Percentiles rank a stretch among this genome's conserved stretches.
These are phyloP conservation scores for Eudorina sp. DNA, from an alignment of 139 green algal species.

Conservation along the genomic window DNA sequence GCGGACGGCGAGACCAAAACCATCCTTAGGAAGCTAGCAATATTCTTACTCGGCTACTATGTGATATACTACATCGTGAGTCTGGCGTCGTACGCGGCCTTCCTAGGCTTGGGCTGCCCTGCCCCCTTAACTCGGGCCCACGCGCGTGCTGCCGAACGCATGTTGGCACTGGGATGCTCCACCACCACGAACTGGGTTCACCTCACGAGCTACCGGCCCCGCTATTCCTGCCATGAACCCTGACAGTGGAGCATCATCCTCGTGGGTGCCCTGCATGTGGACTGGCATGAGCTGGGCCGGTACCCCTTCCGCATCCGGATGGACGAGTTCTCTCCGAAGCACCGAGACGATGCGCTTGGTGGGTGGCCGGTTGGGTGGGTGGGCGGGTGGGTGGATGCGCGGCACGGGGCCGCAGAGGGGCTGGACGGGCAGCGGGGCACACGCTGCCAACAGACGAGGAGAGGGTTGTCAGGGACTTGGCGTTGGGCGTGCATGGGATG, in stretches of 20 bases:
- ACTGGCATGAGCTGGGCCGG: slow-evolving; percentile 50
- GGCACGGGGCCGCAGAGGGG: background rate
- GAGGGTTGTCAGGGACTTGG: no score
- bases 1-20: slow-evolving; percentile 44
- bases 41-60: slow-evolving; percentile 57
- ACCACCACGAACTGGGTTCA: no score
- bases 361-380: no score
- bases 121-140: no score
- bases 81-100: no score
- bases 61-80: slow-evolving; percentile 65
- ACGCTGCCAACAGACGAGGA: no score
- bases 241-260: slow-evolving; percentile 54
- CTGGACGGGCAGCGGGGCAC: background rate
- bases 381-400: background rate
- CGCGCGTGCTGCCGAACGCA: no score
- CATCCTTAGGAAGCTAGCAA: slow-evolving; percentile 55
- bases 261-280: slow-evolving; percentile 49
- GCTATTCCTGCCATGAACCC: background rate
- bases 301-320: slow-evolving; percentile 57
- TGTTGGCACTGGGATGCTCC: no score
- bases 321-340: slow-evolving; percentile 49
- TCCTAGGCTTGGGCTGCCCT: no score
- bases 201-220: background rate
- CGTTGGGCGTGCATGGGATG: no score
- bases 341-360: slow-evolving; percentile 51